A percentile compares a stretch with the other conserved stretches of the same genome.
phyloP scores from a whole-genome alignment of 768 basidiomycete genomes.

The Leccinum obscurum region DNA sequence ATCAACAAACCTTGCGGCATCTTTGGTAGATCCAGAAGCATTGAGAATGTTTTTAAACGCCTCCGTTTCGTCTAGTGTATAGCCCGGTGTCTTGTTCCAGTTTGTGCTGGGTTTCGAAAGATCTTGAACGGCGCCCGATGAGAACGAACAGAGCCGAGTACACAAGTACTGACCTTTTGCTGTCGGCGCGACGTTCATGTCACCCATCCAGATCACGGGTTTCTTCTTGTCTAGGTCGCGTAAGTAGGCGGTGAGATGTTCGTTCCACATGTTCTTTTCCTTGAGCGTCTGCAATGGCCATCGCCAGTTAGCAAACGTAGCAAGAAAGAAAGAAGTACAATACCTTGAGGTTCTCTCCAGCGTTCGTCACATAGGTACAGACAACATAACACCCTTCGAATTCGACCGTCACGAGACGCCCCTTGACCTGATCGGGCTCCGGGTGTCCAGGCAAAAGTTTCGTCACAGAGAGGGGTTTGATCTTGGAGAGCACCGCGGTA shows the following conservation, averaged over 20 bases:
- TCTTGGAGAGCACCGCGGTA: conserved; percentile 77
- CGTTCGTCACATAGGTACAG: conserved; percentile 84
- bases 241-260: conserved; percentile 72
- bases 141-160: background rate
- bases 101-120: conserved; percentile 67
- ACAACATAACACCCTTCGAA: conserved; percentile 69
- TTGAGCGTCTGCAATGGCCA: conserved; percentile 57
- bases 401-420: conserved; percentile 81
- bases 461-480: conserved; percentile 64
- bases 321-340: background rate
- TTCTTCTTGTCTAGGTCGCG: conserved; percentile 73
- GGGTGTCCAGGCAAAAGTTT: conserved; percentile 77
- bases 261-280: conserved; percentile 77
- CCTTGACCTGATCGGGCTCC: conserved; percentile 60
- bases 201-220: conserved; percentile 86
- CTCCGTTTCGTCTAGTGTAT: conserved; percentile 79
- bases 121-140: conserved; percentile 41
- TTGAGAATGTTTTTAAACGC: conserved; percentile 70
- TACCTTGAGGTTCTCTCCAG: conserved; percentile 76
- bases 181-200: conserved; percentile 85
- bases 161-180: conserved; percentile 48
- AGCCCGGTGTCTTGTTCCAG: conserved; percentile 88
- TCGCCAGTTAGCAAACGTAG: background rate
- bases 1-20: conserved; percentile 62
- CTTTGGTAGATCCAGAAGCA: conserved; percentile 40